phyloP scores from a whole-genome alignment of 768 basidiomycete genomes.

The Crepidotus variabilis region DNA sequence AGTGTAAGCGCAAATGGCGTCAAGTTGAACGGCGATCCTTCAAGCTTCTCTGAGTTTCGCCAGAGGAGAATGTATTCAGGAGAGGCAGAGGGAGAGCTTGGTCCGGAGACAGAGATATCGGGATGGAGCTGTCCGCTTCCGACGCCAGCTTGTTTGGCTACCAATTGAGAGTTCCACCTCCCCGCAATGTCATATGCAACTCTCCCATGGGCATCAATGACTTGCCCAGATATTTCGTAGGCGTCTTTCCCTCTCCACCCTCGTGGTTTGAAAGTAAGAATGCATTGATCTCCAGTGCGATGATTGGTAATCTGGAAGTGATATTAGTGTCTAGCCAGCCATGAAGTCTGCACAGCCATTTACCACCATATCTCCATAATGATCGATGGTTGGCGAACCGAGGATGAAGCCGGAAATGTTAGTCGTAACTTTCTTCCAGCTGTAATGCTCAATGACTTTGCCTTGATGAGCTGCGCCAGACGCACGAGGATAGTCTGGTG shows the following conservation, averaged over 20 bases:
- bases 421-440: constrained; percentile 93
- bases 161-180: constrained; percentile 92
- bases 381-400: constrained; percentile 84
- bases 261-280: constrained; percentile 92
- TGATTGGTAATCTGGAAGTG: constrained; percentile 73
- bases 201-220: constrained; percentile 60
- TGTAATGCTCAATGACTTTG: constrained; percentile 85
- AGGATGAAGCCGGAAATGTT: constrained; percentile 91
- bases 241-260: constrained; percentile 93
- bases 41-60: constrained; percentile 84
- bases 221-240: constrained; percentile 87
- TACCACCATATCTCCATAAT: constrained; percentile 93
- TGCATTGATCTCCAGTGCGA: constrained; percentile 81
- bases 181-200: constrained; percentile 88
- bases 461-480: constrained; percentile 35
- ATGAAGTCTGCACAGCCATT: constrained; percentile 26
- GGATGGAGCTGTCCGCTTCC: constrained; percentile 61
- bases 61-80: constrained; percentile 84
- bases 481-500: constrained; percentile 57
- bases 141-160: constrained; percentile 71
- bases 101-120: constrained; percentile 54
- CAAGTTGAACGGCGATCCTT: constrained; percentile 85
- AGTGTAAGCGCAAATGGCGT: constrained; percentile 92
- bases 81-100: constrained; percentile 37
- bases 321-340: constrained; percentile 4